Evolutionary conservation across 805 yeast species (phyloP).

Genomic region (Kuraishia piskuri): DNA sequence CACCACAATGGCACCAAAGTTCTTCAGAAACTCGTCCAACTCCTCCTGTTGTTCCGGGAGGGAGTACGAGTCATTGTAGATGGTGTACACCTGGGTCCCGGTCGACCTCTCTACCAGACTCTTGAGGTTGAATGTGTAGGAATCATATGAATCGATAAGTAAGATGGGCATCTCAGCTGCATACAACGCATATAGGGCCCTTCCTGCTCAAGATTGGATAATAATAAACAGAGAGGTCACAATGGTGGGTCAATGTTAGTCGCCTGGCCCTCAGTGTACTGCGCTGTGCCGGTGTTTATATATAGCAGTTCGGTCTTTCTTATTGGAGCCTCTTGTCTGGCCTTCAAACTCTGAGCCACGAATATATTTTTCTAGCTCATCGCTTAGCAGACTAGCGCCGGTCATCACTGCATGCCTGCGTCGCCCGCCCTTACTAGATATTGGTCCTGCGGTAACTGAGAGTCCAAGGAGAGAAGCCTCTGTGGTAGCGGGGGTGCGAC

Average conservation of each 20-base stretch:
- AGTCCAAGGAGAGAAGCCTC: too few relatives aligned
- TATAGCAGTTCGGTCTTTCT: not conserved
- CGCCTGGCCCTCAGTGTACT: too few relatives aligned
- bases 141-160: conserved; percentile 88
- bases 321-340: not conserved
- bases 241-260: not conserved
- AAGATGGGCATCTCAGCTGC: conserved; percentile 38
- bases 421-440: too few relatives aligned
- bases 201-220: not conserved
- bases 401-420: not conserved
- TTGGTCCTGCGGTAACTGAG: too few relatives aligned
- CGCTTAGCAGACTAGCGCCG: not conserved
- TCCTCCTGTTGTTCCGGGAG: conserved; percentile 21
- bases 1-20: conserved; percentile 68
- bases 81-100: conserved; percentile 39
- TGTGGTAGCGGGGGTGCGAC: too few relatives aligned
- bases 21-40: conserved; percentile 32
- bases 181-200: not conserved
- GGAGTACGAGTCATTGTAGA: conserved; percentile 53
- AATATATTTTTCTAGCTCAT: not conserved
- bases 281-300: not conserved
- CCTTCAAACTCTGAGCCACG: not conserved
- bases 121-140: conserved; percentile 80
- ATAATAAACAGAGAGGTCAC: not conserved
- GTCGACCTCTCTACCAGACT: conserved; percentile 50